These are phyloP conservation scores for Magnolia changhungtana DNA, from an alignment of 164 flowering plant genomes.

Conservation along the genomic window DNA sequence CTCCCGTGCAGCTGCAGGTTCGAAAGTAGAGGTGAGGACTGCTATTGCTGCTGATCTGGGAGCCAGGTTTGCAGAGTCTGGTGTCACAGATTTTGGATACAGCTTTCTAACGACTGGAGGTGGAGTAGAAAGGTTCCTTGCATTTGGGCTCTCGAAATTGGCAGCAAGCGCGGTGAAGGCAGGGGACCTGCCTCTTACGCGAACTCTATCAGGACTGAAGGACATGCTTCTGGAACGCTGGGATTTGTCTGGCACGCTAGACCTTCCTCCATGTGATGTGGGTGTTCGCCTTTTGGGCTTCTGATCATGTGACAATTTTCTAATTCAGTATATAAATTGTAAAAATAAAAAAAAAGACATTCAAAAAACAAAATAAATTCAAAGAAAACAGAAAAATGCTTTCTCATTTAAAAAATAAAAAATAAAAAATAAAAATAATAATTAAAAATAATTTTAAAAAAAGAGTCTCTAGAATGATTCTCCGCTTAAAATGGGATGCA, in stretches of 20 bases:
- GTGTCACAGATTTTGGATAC: constrained; percentile 79
- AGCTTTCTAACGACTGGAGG: constrained; percentile 86
- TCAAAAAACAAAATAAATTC: background rate
- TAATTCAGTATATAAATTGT: background rate
- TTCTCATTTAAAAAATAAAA: too few species aligned
- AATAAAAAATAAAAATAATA: too few species aligned
- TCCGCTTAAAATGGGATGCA: background rate
- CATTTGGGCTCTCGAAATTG: constrained; percentile 70
- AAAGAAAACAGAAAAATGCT: background rate
- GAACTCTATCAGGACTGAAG: constrained; percentile 95
- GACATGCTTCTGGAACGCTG: constrained; percentile 96
- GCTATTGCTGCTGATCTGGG: constrained; percentile 72
- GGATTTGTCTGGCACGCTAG: constrained; percentile 84
- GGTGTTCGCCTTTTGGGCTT: constrained; percentile 92
- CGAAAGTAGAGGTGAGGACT: constrained; percentile 61
- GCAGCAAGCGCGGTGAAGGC: constrained; percentile 97
- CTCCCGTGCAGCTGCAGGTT: constrained; percentile 44
- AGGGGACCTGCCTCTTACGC: constrained; percentile 97
- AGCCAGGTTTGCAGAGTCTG: constrained; percentile 56
- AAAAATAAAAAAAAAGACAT: background rate
- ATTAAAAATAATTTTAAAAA: too few species aligned
- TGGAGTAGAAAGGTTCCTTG: constrained; percentile 95
- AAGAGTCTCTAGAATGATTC: background rate
- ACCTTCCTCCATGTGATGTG: constrained; percentile 77
- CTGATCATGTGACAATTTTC: constrained; percentile 30